Evolutionary conservation across 1,284 basidiomycete genomes (phyloP).

Genomic region (Caloboletus inedulis): DNA sequence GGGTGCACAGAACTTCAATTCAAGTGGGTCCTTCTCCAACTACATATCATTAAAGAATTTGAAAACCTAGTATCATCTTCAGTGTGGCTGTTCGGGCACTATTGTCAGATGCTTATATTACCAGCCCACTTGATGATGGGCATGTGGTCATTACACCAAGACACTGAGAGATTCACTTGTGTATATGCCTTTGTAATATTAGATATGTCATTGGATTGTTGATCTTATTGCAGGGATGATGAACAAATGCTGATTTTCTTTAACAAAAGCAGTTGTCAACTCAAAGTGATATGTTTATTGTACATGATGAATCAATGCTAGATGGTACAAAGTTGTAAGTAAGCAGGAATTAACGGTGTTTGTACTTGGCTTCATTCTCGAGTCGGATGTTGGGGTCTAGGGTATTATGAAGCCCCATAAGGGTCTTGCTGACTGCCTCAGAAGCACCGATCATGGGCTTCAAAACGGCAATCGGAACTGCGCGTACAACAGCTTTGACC

Average conservation of each 20-base stretch:
- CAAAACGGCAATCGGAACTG: constrained; percentile 94
- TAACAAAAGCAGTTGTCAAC: background rate
- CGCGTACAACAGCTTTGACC: constrained; percentile 88
- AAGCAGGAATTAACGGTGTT: constrained; percentile 50
- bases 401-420: constrained; percentile 88
- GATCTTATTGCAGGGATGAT: background rate
- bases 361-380: constrained; percentile 89
- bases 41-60: background rate
- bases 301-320: constrained; percentile 17
- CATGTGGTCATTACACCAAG: constrained; percentile 32
- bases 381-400: constrained; percentile 76
- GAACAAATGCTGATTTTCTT: background rate
- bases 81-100: constrained; percentile 24
- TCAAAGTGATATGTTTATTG: constrained; percentile 6
- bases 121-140: constrained; percentile 31
- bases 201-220: background rate
- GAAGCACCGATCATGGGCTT: constrained; percentile 97
- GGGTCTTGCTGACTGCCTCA: constrained; percentile 93
- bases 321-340: constrained; percentile 19
- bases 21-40: constrained; percentile 13
- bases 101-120: constrained; percentile 31
- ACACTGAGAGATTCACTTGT: constrained; percentile 6
- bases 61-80: background rate
- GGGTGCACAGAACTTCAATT: constrained; percentile 25
- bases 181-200: background rate